Conservation (phyloP, 306 rosid genomes). For the Acacia acuminata region DNA sequence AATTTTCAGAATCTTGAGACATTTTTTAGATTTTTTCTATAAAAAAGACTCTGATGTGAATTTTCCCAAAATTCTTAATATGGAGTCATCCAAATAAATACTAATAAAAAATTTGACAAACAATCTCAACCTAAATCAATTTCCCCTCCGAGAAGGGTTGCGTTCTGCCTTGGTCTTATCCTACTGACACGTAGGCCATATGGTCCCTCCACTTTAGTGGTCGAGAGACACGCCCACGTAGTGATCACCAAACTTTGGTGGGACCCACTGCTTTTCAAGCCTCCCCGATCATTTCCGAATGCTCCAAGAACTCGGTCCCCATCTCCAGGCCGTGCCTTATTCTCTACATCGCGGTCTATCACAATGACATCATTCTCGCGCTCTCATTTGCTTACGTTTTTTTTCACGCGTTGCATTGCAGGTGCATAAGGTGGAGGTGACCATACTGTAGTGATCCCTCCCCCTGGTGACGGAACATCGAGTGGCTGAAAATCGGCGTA, state of each 20-base stretch:
- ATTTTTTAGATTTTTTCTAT: too few relatives aligned
- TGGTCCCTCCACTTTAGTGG: slow-evolving; percentile 30
- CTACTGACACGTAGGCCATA: not conserved
- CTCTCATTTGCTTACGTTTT: not conserved
- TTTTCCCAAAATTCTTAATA: too few relatives aligned
- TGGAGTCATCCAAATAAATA: not conserved
- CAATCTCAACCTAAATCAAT: not conserved
- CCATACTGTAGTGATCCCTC: not conserved
- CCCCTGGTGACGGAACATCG: not conserved
- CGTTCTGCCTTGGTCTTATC: too few relatives aligned
- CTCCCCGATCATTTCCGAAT: slow-evolving; percentile 19
- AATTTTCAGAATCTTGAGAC: too few relatives aligned
- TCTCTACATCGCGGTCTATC: not conserved
- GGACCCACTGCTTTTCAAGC: slow-evolving; percentile 26
- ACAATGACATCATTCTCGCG: not conserved
- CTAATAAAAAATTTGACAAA: not conserved
- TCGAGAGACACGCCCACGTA: slow-evolving; percentile 12
- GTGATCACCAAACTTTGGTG: slow-evolving; percentile 1
- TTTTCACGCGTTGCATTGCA: not conserved
- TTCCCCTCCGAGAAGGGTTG: not conserved
- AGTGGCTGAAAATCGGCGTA: slow-evolving; percentile 48
- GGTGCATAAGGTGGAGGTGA: not conserved
- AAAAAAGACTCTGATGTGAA: too few relatives aligned
- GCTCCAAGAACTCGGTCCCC: slow-evolving; percentile 20
- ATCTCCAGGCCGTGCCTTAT: not conserved